Evolutionary conservation across 176 grass and related monocot species (phyloP), one percentile per base, ranked within the genome.

Genomic region (Oryza meridionalis): DNA sequence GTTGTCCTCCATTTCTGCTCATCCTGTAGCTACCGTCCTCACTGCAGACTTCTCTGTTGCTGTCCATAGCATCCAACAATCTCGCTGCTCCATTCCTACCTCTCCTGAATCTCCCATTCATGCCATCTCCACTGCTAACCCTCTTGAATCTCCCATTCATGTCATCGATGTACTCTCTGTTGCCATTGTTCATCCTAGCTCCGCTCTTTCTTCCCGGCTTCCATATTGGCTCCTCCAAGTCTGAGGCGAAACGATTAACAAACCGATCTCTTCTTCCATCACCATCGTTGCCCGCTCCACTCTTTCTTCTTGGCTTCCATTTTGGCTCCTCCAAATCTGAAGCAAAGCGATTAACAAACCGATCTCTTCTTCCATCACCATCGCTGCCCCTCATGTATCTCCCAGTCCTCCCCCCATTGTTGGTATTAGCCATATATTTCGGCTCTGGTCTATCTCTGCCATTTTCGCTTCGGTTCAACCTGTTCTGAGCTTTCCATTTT

Each of bases 141-240:
- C 67, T 72, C 67, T 72, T 67, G 67, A 67, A 59, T 67, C 35
- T 47, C 21, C 59, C 59, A 7, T 27, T 58, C 45, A 13, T 68
- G 21, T 6, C 15, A 22, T 27, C 11, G 0, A 22, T 21, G n/a
- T 42, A 4, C 44, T 21, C 84, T 38, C 67, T 78, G 26, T 26
- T 11, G 29, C 67, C 67, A 19, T 13, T 47, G 45, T 1, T 86
- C 45, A 68, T 73, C 45, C 73, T 68, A 47, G 73, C 26, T 61
- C 62, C 67, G 7, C 53, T 68, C 26, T 45, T 84, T 80, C 75
- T 82, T 61, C 79, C 78, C 5, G 88, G 67, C 11, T 86, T 90
- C 88, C 88, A 90, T 86, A 47, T 78, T 38, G 88, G 84, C 61
- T 53, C 84, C 21, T 90, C 88, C 79, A 90, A 9, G 29, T 69